Percentiles rank a stretch among this genome's conserved stretches.
Conservation (phyloP, 1,284 basidiomycete genomes). For the Marasmius sp. region DNA sequence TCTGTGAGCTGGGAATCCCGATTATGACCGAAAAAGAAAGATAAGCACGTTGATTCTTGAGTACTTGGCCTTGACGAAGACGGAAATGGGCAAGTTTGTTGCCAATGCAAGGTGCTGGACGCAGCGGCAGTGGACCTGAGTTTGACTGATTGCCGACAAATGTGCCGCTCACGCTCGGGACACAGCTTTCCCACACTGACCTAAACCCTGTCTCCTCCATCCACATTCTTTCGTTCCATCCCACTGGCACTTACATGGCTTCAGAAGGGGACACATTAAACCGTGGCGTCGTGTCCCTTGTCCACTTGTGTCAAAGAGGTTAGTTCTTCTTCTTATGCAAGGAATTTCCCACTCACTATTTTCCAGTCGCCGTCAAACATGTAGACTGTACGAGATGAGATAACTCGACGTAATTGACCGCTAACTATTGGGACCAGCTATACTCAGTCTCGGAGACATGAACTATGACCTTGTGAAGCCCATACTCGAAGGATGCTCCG, state of each 20-base stretch:
- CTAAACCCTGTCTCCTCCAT: not conserved
- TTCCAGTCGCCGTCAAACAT: constrained; percentile 50
- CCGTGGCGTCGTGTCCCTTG: constrained; percentile 43
- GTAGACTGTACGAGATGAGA: constrained; percentile 47
- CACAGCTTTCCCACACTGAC: not conserved
- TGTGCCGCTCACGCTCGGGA: not conserved
- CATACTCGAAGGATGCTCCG: constrained; percentile 67
- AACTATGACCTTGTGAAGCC: constrained; percentile 65
- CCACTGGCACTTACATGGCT: constrained; percentile 9
- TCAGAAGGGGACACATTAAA: constrained; percentile 19
- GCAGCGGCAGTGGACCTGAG: too few relatives aligned
- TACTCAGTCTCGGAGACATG: constrained; percentile 57
- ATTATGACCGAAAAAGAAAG: too few relatives aligned
- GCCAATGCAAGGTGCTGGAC: too few relatives aligned
- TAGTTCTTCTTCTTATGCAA: constrained; percentile 16
- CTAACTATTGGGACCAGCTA: constrained; percentile 37
- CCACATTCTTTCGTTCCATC: not conserved
- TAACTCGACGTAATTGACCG: not conserved
- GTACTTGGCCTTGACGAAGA: too few relatives aligned
- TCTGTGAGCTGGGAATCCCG: too few relatives aligned
- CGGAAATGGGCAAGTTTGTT: too few relatives aligned
- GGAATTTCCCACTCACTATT: not conserved
- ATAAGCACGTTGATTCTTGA: too few relatives aligned
- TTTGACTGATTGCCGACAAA: not conserved
- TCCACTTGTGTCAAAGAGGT: constrained; percentile 42